Evolutionary conservation across 805 yeast species (phyloP), one percentile per base, ranked within the genome.

Genomic region (Cephaloascus albidus): DNA sequence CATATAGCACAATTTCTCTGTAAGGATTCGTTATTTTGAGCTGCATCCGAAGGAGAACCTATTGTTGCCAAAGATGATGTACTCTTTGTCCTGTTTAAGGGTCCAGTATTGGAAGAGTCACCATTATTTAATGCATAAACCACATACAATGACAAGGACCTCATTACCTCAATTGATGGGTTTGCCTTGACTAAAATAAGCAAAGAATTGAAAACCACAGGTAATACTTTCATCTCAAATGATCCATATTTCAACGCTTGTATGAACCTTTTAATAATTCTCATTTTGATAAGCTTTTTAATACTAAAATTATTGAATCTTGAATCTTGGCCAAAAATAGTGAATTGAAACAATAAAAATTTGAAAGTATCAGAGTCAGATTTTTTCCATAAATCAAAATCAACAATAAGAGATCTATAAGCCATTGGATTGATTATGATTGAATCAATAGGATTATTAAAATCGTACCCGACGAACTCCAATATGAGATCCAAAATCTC

Each of bases 321-420:
- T 38, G 85, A 76, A 20, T 66, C 73, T 31, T 68, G 67, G 3
- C 76, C 58, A 40, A 85, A 66, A 0, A 71, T 72, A 1, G 72
- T 68, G 36, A 83, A 63, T 45, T 83, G 90, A 43, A 70, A 71
- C 3, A 81, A 54, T 4, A 83, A 55, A 39, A 69, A 72, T 36
- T 74, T 61, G 38, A 78, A 60, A 0, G 78, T 64, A 32, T 74
- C 78, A 3, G 59, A 47, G 16, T 53, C 57, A 1, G 53, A 51
- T 2, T 46, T 45, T 40, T 65, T 64, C 76, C 85, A 81, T 17
- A 76, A 60, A 40, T 77, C 82, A 44, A 82, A 68, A 44, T 85
- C 88, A 16, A 78, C 65, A 31, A 84, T 65, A 35, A 86, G 53
- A 1, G 65, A 57, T 28, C 74, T 67, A 50, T 81, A 87, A 0